Conservation (phyloP, 108 stramenopile genomes). For the Fistulifera solaris region DNA sequence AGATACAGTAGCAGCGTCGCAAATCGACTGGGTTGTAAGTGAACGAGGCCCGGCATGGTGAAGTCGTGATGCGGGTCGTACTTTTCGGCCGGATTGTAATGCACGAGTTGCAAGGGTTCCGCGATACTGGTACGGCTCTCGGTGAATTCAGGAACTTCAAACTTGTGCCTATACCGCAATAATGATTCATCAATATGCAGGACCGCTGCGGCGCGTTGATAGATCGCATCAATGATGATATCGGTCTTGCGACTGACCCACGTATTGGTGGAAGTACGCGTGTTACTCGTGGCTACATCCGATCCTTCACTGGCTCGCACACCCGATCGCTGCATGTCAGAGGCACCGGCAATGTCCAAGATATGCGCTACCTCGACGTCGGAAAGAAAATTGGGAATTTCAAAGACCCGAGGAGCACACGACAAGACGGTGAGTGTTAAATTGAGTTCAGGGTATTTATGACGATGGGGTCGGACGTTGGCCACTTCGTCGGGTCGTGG, state of each 20-base stretch:
- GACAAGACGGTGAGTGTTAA: constrained; percentile 52
- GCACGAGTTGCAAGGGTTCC: constrained; percentile 41
- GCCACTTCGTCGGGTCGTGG: constrained; percentile 13
- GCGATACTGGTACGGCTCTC: constrained; percentile 25
- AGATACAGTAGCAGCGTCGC: constrained; percentile 58
- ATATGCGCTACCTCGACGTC: constrained; percentile 44
- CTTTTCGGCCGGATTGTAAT: constrained; percentile 48
- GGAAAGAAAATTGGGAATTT: constrained; percentile 45
- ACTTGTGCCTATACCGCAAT: constrained; percentile 18
- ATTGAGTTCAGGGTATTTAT: constrained; percentile 16
- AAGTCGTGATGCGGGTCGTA: constrained; percentile 46
- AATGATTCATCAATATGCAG: constrained; percentile 41
- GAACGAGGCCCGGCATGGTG: constrained; percentile 26
- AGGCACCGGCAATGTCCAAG: constrained; percentile 23
- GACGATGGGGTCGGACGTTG: constrained; percentile 26
- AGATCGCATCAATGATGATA: constrained; percentile 35
- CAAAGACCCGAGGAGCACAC: constrained; percentile 59
- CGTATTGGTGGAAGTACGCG: constrained; percentile 28
- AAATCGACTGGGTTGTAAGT: constrained; percentile 37
- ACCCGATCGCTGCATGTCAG: constrained; percentile 22
- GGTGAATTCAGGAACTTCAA: constrained; percentile 35
- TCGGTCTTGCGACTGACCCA: constrained; percentile 28
- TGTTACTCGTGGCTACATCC: not conserved
- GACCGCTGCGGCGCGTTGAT: constrained; percentile 39
- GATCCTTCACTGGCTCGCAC: constrained; percentile 13